Evolutionary conservation across 2,329 filamentous ascomycete species (phyloP), one percentile per base, ranked within the genome.

Genomic region (Talaromyces islandicus): DNA sequence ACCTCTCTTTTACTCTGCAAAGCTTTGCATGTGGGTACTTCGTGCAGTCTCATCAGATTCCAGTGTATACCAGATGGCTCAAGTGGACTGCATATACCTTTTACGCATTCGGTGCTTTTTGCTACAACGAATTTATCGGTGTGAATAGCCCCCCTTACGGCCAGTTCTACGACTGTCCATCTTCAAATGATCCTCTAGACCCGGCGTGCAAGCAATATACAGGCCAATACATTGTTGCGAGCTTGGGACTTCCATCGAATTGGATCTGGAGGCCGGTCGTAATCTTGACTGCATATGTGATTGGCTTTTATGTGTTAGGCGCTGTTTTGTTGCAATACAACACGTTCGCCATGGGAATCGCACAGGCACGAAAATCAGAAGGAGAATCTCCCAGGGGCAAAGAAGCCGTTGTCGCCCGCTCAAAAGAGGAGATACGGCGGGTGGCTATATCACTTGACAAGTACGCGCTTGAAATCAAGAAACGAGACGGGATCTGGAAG

Each of bases 11-110:
- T 65, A 92, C 89, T 0, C 64, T 92, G 21, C 89, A 92, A 68
- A 88, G 83, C 1, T 85, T 91, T 77, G 86, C 86, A 0, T 91
- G 88, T 64, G 89, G 89, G 1, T 91, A 88, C 71, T 92, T 92
- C 64, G 85, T 92, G 14, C 88, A 92, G 70, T 80, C 81, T 11
- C 85, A 89, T 57, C 85, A 86, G 5, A 89, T 92, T 3, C 88
- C 89, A 0, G 78, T 92, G 1, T 92, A 91, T 66, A 84, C 91
- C n/a, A 81, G 88, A 59, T 92, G 89, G 89, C 76, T 89, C 1
- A 92, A 91, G 62, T 77, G 74, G 75, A 69, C 67, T 4, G 69
- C 68, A 4, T 74, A 74, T 53, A 70, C 69, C 0, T 71, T 68
- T 68, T 92, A 91, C 66, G 83, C 82, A 0, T 90, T 92, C 66